phyloP scores from a whole-genome alignment of 2,329 filamentous ascomycete species.

The Colletotrichum liriopes region DNA sequence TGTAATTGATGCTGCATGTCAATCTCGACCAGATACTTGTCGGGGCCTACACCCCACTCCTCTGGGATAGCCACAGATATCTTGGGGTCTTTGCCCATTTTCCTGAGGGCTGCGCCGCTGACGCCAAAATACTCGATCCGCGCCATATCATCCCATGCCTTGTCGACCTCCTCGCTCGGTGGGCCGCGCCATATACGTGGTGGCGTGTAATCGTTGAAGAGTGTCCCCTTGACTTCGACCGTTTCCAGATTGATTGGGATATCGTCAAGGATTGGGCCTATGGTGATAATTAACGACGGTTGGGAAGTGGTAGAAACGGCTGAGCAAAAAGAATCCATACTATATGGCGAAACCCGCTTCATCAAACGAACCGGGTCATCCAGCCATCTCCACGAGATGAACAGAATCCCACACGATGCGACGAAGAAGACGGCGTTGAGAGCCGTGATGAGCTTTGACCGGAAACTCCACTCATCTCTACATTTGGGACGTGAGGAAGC shows the following conservation, averaged over 20 bases:
- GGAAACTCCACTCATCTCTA: conserved; percentile 12
- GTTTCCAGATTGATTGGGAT: conserved; percentile 31
- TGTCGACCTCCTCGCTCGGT: conserved; percentile 45
- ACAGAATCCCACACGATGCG: conserved; percentile 17
- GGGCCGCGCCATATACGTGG: conserved; percentile 44
- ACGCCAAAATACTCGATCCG: conserved; percentile 38
- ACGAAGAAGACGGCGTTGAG: conserved; percentile 23
- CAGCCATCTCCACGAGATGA: conserved; percentile 26
- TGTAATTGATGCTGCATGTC: conserved; percentile 39
- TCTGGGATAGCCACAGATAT: conserved; percentile 37
- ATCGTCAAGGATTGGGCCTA: conserved; percentile 31
- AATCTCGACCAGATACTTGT: conserved; percentile 38
- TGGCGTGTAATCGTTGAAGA: conserved; percentile 50
- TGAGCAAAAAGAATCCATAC: not conserved
- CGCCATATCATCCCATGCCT: conserved; percentile 44
- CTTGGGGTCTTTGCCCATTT: conserved; percentile 35
- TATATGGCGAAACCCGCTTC: conserved; percentile 36
- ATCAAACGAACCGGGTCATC: conserved; percentile 31
- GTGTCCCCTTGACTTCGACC: conserved; percentile 30
- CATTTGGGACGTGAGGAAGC: too few species aligned
- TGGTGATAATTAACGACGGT: not conserved
- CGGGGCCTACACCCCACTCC: conserved; percentile 36
- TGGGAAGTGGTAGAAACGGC: too few species aligned
- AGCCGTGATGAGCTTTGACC: conserved; percentile 8
- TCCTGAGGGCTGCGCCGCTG: conserved; percentile 32